Base-by-base conservation (phyloP, 192 early-diverging fungal species). In the Coemansia reversa region DNA sequence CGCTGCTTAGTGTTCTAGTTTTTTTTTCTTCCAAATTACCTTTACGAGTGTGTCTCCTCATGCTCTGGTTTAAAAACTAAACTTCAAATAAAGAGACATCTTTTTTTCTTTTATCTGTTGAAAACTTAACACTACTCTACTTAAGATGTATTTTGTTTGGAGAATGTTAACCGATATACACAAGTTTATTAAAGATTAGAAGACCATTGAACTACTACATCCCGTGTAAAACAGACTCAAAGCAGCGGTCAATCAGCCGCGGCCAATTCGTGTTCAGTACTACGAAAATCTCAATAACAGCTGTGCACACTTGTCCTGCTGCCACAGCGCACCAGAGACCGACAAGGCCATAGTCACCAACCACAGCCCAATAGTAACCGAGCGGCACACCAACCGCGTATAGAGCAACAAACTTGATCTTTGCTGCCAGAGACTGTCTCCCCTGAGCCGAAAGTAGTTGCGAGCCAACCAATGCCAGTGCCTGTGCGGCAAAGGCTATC, bases 321-420 rank as follows among this genome's bases (percentile, higher is more conserved):
- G 77, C 77, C 24, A 90, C 69, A 5, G 86, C 86, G 0, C 66
- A 42, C 90, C 90, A 92, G 19, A 92, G 75, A 1, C 90, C 90
- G 12, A 74, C 69, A n/a, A 92, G 70, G 1, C 87, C 88, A 62
- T 74, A 68, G 27, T 67, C 69, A 24, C 70, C 32, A 14, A 66
- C 64, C 55, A 92, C 77, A 0, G 72, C 61, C 63, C 74, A 79
- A 62, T 83, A 86, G 45, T 83, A 77, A 1, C 81, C 86, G 2
- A 87, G 60, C 1, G 86, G 86, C 25, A 86, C 29, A n/a, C 71
- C 86, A n/a, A 85, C 53, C 18, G 60, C 60, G 50, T 86, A 86
- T 32, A 85, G 72, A 4, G 75, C 66, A 19, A 66, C 33, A 27
- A 84, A 67, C 58, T 83, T 86, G 48, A 87, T 80, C 5, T 66